Evolutionary conservation across 805 yeast genomes (phyloP), one percentile per base, ranked within the genome.

Genomic region (Dipodascus geniculatus): DNA sequence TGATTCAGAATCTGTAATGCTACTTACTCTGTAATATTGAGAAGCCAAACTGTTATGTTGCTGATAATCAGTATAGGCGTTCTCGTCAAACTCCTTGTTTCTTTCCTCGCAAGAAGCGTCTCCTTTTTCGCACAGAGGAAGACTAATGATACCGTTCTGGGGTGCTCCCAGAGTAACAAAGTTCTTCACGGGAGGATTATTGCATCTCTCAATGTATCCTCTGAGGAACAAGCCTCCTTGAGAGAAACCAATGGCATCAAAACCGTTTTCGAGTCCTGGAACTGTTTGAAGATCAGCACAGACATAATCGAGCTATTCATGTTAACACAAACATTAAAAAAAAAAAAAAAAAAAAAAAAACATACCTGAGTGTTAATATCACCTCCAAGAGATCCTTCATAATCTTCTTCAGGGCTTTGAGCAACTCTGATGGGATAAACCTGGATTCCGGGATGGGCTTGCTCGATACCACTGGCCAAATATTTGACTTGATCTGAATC

Each of bases 211-310:
- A 23, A 79, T 71, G 28, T 83, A 74, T 3, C 82, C 83, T 49
- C 95, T 67, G n/a, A 84, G 68, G 56, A 86, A 81, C n/a, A 86
- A 66, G 0, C 95, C 95, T 44, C 95, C 95, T 63, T 86, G 95
- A 0, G 91, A 84, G 59, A 83, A 82, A 2, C 95, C 95, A 44
- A 86, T 73, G 6, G 82, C 86, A 63, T 84, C 82, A 62, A 85
- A 82, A 0, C 90, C 90, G 33, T 67, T 44, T 11, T 52, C 52
- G 3, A 85, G 68, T 53, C 75, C 78, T 0, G 79, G 69, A 1
- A 77, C 71, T 0, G 59, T 59, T 0, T 63, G 52, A n/a, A 86
- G 62, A 55, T 79, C 78, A 3, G 72, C 73, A 64, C 90, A 85
- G 0, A 77, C 87, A 38, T 38, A 38, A 16, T 38, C 44, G 14